Conservation (phyloP, 2,329 filamentous ascomycete species). For the Knufia petricola region DNA sequence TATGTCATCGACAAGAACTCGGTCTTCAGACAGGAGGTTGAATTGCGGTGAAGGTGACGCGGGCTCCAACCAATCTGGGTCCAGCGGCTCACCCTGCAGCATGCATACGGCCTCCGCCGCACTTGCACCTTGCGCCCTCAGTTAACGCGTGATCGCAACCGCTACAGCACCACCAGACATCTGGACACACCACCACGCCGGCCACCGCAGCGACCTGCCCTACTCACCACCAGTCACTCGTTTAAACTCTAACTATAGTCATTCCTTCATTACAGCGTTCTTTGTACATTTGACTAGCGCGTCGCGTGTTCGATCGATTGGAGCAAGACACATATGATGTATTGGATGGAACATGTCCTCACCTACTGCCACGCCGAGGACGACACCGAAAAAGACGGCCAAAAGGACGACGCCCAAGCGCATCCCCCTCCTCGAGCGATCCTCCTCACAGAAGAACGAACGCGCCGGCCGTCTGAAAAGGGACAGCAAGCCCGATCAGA, state of each 20-base stretch:
- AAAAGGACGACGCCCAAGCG: conserved; percentile 30
- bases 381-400: conserved; percentile 29
- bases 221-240: conserved; percentile 5
- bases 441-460: conserved; percentile 37
- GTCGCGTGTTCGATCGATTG: too few relatives aligned
- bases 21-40: neutral
- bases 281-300: too few relatives aligned
- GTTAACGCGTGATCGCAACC: conserved; percentile 4
- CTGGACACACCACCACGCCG: too few relatives aligned
- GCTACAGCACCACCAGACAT: neutral
- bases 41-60: neutral
- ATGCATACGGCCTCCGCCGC: conserved; percentile 16
- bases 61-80: neutral
- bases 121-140: conserved; percentile 12
- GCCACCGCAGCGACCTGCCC: neutral
- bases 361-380: conserved; percentile 18
- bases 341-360: conserved; percentile 13
- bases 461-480: conserved; percentile 30
- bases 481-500: conserved; percentile 23
- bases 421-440: conserved; percentile 36
- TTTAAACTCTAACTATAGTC: conserved; percentile 8
- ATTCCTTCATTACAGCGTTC: neutral
- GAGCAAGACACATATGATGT: conserved; percentile 4
- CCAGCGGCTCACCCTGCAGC: conserved; percentile 21
- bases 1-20: neutral